These are phyloP conservation scores for Eucalyptus sp. DNA, from an alignment of 345 rosid genomes.

Conservation along the genomic window DNA sequence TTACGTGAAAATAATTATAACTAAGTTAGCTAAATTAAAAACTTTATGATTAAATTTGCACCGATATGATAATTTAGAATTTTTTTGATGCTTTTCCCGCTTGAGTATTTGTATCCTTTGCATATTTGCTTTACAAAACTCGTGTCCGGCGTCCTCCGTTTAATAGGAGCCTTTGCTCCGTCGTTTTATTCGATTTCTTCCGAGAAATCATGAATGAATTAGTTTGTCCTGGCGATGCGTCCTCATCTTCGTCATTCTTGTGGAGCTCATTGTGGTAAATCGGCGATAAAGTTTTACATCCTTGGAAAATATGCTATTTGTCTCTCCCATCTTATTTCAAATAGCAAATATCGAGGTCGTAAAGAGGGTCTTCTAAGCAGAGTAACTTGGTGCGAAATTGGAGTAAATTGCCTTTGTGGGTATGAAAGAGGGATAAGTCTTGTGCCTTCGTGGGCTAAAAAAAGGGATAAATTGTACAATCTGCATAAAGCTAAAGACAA, in stretches of 20 bases:
- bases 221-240: not conserved
- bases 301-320: not conserved
- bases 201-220: not conserved
- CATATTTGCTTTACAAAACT: not conserved
- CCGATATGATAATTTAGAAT: accelerated
- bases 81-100: not conserved
- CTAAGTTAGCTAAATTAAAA: too few species aligned
- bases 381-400: not conserved
- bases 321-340: not conserved
- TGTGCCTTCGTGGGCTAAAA: not conserved
- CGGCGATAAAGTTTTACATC: not conserved
- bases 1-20: too few species aligned
- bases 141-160: not conserved
- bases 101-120: not conserved
- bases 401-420: not conserved
- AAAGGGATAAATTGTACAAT: not conserved
- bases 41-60: too few species aligned
- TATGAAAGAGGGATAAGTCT: not conserved
- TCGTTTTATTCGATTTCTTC: not conserved
- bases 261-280: not conserved
- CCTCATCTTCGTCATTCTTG: not conserved
- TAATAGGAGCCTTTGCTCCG: not conserved
- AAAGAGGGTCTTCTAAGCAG: not conserved
- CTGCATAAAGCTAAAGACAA: not conserved
- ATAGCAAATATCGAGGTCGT: not conserved